Conservation (phyloP, 352 stramenopile genomes). For the Halophytophthora batemanensis region DNA sequence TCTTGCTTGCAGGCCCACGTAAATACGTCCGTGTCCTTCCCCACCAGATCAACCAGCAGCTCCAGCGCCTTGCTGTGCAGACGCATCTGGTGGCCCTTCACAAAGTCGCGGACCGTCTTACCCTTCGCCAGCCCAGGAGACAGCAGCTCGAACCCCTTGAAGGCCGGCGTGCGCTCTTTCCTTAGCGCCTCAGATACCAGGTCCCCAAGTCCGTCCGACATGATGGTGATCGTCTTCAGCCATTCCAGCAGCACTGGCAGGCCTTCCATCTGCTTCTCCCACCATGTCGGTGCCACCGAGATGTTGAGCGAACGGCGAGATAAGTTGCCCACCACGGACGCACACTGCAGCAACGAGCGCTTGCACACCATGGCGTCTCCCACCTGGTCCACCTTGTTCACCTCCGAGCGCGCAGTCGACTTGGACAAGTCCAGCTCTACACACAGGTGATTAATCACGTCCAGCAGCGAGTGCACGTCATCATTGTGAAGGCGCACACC, state of each 20-base stretch:
- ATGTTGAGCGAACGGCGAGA: conserved; percentile 66
- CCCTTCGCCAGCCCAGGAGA: conserved; percentile 23
- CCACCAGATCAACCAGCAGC: conserved; percentile 17
- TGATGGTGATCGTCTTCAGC: conserved; percentile 64
- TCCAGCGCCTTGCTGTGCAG: conserved; percentile 31
- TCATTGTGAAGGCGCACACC: conserved; percentile 82
- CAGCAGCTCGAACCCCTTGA: conserved; percentile 34
- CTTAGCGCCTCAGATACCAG: conserved; percentile 64
- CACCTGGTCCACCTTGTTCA: conserved; percentile 58
- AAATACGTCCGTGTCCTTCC: conserved; percentile 21
- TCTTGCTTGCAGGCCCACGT: conserved; percentile 37
- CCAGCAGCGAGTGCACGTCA: conserved; percentile 71
- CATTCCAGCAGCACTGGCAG: conserved; percentile 62
- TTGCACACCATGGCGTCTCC: conserved; percentile 50
- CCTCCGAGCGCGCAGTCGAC: conserved; percentile 34
- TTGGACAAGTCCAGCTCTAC: conserved; percentile 57
- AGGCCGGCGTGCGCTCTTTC: conserved; percentile 36
- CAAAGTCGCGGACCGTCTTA: conserved; percentile 30
- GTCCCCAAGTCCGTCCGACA: conserved; percentile 67
- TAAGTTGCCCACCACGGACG: conserved; percentile 44
- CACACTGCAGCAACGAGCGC: conserved; percentile 47
- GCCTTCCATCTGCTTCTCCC: conserved; percentile 58
- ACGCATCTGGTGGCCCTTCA: conserved; percentile 33
- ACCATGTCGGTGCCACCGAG: conserved; percentile 64
- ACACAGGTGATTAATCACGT: conserved; percentile 70